These are phyloP conservation scores for Boletus subcaerulescens DNA, from an alignment of 768 basidiomycete species.

Conservation along the genomic window DNA sequence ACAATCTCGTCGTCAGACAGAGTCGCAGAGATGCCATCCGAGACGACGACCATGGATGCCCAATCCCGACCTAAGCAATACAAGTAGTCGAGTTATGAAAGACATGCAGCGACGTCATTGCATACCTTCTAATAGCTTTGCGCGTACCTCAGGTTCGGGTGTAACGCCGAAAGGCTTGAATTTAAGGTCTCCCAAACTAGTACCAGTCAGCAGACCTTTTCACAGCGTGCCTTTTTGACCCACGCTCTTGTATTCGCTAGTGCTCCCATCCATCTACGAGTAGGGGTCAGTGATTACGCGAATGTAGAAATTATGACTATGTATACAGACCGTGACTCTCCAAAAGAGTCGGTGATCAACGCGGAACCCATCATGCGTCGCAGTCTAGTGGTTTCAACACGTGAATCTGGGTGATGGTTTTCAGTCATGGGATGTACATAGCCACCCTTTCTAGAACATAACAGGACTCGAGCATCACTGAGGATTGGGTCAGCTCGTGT, in stretches of 20 bases:
- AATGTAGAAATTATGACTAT: not conserved
- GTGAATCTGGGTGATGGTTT: constrained; percentile 92
- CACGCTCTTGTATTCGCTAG: constrained; percentile 89
- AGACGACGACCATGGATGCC: constrained; percentile 86
- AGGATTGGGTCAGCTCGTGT: constrained; percentile 8
- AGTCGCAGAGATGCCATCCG: constrained; percentile 89
- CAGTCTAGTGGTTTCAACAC: constrained; percentile 79
- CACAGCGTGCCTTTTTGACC: constrained; percentile 18
- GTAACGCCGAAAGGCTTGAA: constrained; percentile 92
- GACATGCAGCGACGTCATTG: not conserved
- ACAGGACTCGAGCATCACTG: constrained; percentile 86
- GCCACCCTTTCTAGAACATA: constrained; percentile 74
- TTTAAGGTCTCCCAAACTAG: constrained; percentile 81
- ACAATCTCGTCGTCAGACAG: constrained; percentile 93
- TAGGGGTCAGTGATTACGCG: not conserved
- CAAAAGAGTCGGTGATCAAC: constrained; percentile 90
- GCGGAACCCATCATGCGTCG: constrained; percentile 89
- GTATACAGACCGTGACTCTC: constrained; percentile 71
- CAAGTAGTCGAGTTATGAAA: not conserved
- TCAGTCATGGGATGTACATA: constrained; percentile 86
- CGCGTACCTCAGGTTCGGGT: constrained; percentile 85
- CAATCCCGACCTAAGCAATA: constrained; percentile 65
- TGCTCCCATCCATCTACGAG: constrained; percentile 88
- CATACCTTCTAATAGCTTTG: constrained; percentile 72
- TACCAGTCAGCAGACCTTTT: constrained; percentile 2